A percentile compares a stretch with the other conserved stretches of the same genome.
phyloP scores from a whole-genome alignment of 495 filamentous ascomycete species.

The Xylaria grammica region DNA sequence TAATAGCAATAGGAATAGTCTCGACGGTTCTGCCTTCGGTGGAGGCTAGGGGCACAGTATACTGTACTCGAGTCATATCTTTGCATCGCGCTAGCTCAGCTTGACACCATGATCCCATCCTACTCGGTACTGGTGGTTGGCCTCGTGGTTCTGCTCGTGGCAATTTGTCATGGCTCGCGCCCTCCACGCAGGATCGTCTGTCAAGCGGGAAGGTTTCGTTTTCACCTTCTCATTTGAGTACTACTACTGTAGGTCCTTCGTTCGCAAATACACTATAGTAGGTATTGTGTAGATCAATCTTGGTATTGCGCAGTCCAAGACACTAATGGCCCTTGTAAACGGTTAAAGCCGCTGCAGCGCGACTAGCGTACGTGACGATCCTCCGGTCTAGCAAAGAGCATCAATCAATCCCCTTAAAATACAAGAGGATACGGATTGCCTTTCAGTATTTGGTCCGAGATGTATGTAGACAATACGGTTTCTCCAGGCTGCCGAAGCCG shows the following conservation, averaged over 20 bases:
- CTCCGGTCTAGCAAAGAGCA: background rate
- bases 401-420: background rate
- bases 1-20: background rate
- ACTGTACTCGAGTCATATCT: background rate
- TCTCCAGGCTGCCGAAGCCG: too few species aligned
- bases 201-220: background rate
- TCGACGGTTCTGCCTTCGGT: background rate
- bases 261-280: background rate
- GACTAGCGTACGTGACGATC: background rate
- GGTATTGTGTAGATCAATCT: background rate
- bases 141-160: slow-evolving; percentile 5
- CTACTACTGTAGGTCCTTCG: too few species aligned
- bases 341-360: background rate
- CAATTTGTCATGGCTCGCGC: slow-evolving; percentile 11
- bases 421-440: background rate
- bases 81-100: slow-evolving; percentile 10
- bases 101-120: slow-evolving; percentile 1
- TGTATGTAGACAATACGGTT: background rate
- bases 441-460: background rate
- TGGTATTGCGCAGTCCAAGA: background rate
- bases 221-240: background rate
- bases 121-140: slow-evolving; percentile 3
- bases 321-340: background rate
- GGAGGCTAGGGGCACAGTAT: background rate
- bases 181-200: background rate